phyloP scores from a whole-genome alignment of 495 filamentous ascomycete species.

The Penicillium atrosanguineum region DNA sequence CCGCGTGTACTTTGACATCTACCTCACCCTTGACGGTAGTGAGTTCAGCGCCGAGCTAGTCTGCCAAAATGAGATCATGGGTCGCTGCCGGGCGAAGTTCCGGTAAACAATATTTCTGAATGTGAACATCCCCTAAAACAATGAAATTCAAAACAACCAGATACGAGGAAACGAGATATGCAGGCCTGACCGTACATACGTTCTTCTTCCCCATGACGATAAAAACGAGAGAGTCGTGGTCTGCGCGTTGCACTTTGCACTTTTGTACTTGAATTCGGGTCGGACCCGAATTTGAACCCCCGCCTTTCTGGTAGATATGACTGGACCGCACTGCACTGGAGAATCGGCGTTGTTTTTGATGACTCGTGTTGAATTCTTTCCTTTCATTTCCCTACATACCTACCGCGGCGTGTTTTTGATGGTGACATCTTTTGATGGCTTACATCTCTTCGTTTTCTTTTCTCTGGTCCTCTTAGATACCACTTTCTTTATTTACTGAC shows the following conservation, averaged over 20 bases:
- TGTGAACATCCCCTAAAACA: neutral
- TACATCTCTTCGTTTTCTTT: constrained; percentile 9
- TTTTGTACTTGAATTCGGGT: neutral
- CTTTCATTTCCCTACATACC: constrained; percentile 8
- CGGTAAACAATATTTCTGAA: constrained; percentile 27
- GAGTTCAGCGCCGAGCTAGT: constrained; percentile 98
- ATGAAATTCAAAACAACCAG: neutral
- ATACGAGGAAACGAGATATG: neutral
- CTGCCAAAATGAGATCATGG: constrained; percentile 99
- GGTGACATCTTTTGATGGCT: constrained; percentile 14
- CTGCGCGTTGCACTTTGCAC: neutral
- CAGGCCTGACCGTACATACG: neutral
- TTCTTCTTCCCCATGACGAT: neutral
- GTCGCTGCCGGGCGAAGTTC: constrained; percentile 88
- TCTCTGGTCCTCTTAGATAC: constrained; percentile 26
- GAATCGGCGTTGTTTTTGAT: constrained; percentile 27
- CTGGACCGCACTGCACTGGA: constrained; percentile 19
- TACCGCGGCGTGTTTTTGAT: constrained; percentile 11
- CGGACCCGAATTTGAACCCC: neutral
- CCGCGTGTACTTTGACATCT: constrained; percentile 76
- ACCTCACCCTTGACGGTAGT: constrained; percentile 92
- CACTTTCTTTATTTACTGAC: constrained; percentile 18
- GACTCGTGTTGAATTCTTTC: constrained; percentile 11
- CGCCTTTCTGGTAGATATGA: neutral
- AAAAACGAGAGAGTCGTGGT: neutral